Evolutionary conservation across 2,329 filamentous ascomycete genomes (phyloP).

Genomic region (Trichoderma simmonsii): DNA sequence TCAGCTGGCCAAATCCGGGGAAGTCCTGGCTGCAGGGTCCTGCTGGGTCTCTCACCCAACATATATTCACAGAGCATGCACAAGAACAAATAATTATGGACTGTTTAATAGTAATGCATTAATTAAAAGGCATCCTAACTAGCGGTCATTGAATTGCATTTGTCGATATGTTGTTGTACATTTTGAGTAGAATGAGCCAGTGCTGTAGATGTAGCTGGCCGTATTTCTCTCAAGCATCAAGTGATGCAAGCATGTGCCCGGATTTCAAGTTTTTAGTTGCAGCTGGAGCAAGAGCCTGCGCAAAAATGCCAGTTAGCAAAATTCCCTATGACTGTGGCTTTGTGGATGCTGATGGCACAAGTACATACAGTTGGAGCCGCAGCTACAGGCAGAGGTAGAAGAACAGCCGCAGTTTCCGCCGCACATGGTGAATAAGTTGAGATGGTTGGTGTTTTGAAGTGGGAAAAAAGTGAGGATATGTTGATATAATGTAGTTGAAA

Average conservation of each 20-base stretch:
- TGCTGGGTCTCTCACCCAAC: not conserved
- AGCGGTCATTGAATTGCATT: not conserved
- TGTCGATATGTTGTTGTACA: not conserved
- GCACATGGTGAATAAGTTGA: conserved; percentile 30
- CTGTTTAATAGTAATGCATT: not conserved
- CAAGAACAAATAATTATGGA: not conserved
- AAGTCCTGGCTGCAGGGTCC: conserved; percentile 3
- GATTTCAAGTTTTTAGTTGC: conserved; percentile 15
- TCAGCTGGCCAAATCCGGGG: conserved; percentile 1
- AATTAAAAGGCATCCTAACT: not conserved
- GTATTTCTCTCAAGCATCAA: not conserved
- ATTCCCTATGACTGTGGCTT: not conserved
- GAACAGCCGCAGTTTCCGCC: conserved; percentile 38
- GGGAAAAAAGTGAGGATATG: not conserved
- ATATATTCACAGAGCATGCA: not conserved
- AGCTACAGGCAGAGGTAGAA: conserved; percentile 34
- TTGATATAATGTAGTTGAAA: not conserved
- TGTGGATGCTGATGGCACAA: not conserved
- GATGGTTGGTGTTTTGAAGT: not conserved
- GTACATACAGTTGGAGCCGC: conserved; percentile 36
- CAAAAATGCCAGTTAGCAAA: conserved; percentile 17
- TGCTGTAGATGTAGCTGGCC: not conserved
- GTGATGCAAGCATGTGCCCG: not conserved
- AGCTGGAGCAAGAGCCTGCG: conserved; percentile 34
- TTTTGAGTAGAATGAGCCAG: not conserved